phyloP scores from a whole-genome alignment of 495 filamentous ascomycete genomes.

The Neurospora sp. region DNA sequence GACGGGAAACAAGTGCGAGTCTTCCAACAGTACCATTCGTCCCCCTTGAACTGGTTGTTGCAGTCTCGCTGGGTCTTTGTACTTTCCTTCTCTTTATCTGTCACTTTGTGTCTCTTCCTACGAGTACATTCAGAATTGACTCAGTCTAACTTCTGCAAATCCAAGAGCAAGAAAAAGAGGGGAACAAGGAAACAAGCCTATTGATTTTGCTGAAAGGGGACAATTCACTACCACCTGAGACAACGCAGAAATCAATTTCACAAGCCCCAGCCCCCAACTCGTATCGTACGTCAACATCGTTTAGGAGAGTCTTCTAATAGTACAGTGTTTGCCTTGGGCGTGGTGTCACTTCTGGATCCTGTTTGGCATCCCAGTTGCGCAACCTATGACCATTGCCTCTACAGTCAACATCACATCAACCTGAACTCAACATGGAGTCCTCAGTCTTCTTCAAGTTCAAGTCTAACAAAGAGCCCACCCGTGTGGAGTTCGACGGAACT shows the following conservation, averaged over 20 bases:
- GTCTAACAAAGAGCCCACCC: constrained; percentile 88
- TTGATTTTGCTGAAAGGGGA: not conserved
- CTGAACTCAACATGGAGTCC: constrained; percentile 65
- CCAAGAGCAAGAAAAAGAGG: constrained; percentile 28
- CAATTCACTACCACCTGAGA: not conserved
- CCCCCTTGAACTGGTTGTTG: constrained; percentile 16
- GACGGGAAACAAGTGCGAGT: not conserved
- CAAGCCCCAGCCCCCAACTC: constrained; percentile 23
- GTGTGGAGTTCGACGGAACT: constrained; percentile 95
- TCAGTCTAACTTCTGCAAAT: constrained; percentile 33
- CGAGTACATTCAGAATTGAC: constrained; percentile 52
- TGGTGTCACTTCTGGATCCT: constrained; percentile 10
- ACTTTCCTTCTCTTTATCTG: constrained; percentile 24
- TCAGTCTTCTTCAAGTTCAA: constrained; percentile 99
- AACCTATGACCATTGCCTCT: not conserved
- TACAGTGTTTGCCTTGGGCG: constrained; percentile 18
- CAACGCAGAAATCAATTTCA: not conserved
- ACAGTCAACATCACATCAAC: constrained; percentile 1
- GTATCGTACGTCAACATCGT: constrained; percentile 19
- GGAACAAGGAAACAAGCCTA: constrained; percentile 8
- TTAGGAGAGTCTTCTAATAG: constrained; percentile 18
- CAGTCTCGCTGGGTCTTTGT: constrained; percentile 25
- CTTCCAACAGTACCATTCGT: not conserved
- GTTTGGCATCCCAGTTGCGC: not conserved
- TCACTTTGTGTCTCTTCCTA: constrained; percentile 30